Percentiles rank a stretch among this genome's conserved stretches.
Conservation (phyloP, 2,329 filamentous ascomycete species). For the Aureobasidium uvarum region DNA sequence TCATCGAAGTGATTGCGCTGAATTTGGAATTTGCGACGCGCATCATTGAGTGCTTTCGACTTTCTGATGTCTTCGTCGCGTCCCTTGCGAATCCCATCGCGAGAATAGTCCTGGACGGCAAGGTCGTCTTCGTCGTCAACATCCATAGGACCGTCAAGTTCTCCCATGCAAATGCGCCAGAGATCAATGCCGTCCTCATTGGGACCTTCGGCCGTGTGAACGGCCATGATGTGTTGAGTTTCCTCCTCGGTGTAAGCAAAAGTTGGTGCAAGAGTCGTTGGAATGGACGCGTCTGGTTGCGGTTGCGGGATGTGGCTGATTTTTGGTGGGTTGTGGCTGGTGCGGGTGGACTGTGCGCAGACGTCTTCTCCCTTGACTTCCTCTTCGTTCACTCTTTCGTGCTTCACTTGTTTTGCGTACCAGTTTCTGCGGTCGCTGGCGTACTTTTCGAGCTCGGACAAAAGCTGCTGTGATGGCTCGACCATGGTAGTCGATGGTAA, state of each 20-base stretch:
- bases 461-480: constrained; percentile 9
- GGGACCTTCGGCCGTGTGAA: constrained; percentile 9
- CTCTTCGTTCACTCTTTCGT: constrained; percentile 4
- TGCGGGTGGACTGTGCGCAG: neutral
- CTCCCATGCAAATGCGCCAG: neutral
- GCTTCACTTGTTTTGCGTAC: neutral
- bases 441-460: constrained; percentile 5
- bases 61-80: constrained; percentile 12
- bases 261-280: neutral
- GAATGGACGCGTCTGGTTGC: constrained; percentile 8
- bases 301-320: neutral
- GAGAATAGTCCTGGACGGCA: neutral
- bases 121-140: neutral
- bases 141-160: neutral
- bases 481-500: neutral
- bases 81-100: constrained; percentile 6
- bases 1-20: neutral
- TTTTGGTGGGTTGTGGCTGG: neutral
- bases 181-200: neutral
- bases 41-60: neutral
- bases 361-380: neutral
- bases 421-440: constrained; percentile 4
- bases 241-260: neutral
- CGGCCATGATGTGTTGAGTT: constrained; percentile 3
- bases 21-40: neutral